These are phyloP conservation scores for Nakazawaea populi DNA, from an alignment of 805 yeast species.

Conservation along the genomic window DNA sequence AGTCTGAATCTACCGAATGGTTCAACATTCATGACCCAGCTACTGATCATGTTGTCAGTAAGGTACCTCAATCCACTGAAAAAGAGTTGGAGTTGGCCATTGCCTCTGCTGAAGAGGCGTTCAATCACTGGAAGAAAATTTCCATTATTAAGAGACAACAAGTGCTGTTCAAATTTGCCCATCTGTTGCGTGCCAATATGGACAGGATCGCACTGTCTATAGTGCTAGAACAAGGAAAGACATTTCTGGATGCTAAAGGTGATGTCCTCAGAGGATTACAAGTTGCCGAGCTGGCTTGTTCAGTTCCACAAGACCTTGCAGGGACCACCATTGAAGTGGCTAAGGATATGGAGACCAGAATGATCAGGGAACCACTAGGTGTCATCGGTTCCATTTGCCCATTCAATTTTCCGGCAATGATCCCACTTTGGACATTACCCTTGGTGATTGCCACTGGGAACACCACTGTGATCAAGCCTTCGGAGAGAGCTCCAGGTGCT, in stretches of 20 bases:
- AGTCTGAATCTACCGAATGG: slow-evolving; percentile 50
- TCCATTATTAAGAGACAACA: slow-evolving; percentile 50
- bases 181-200: slow-evolving; percentile 57
- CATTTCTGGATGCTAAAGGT: slow-evolving; percentile 69
- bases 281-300: slow-evolving; percentile 73
- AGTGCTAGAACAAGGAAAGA: slow-evolving; percentile 72
- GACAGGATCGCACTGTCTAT: slow-evolving; percentile 61
- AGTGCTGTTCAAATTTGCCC: slow-evolving; percentile 62
- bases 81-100: slow-evolving; percentile 62
- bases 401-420: slow-evolving; percentile 83
- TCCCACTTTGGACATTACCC: slow-evolving; percentile 65
- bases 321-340: slow-evolving; percentile 65
- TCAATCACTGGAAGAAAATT: slow-evolving; percentile 47
- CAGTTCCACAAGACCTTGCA: slow-evolving; percentile 55
- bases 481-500: slow-evolving; percentile 80
- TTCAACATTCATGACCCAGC: slow-evolving; percentile 74
- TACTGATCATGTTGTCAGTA: slow-evolving; percentile 57
- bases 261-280: slow-evolving; percentile 73
- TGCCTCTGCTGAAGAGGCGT: slow-evolving; percentile 58
- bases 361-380: slow-evolving; percentile 72
- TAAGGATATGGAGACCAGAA: slow-evolving; percentile 69
- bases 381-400: slow-evolving; percentile 76
- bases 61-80: slow-evolving; percentile 68
- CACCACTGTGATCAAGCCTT: slow-evolving; percentile 62
- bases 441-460: slow-evolving; percentile 65